Base-by-base conservation (phyloP, 2,329 filamentous ascomycete species). In the Verticillium albo-atrum region DNA sequence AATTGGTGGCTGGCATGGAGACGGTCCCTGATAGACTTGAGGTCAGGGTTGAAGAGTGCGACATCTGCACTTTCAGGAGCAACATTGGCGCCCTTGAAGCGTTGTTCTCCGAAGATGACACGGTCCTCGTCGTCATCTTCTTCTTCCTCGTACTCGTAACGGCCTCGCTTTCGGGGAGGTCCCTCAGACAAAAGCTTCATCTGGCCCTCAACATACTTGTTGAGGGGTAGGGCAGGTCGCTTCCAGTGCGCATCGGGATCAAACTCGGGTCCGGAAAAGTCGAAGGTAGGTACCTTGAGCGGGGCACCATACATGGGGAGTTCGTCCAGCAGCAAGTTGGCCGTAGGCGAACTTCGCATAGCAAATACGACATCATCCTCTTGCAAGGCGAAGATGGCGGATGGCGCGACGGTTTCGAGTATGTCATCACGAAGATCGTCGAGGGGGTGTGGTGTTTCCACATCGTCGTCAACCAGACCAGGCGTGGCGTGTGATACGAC, bases 1-100 rank as follows among this genome's bases (percentile, higher is more conserved):
- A 99, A 98, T 63, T 94, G 91, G 72, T 97, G 93, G 9, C 91
- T 90, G 10, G 92, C 91, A 70, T 97, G 92, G 5, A 99, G 84
- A 17, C 95, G 85, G 70, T 98, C 94, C 60, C 94, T 86, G 47
- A 97, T 92, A 58, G 88, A 84, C 72, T 94, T 96, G 77, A 96
- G 94, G 61, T 96, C 91, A 0, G 91, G 87, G 63, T 91, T 87
- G 75, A 99, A 99, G 0, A 99, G 78, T 1, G 94, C 93, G 60
- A 97, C 91, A 61, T 91, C 85, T 2, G 82, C 85, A 64, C 89
- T 88, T 63, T 90, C 85, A 0, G 92, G 88, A 1, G 84, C 82
- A 9, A 93, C 70, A 50, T 84, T 72, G 30, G 67, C 68, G 47
- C 65, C 64, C 50, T 64, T 66, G 23, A 64, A 68, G n/a, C 63